These are phyloP conservation scores for Fusarium sp. DNA, from an alignment of 2,329 filamentous ascomycete genomes.

Conservation along the genomic window DNA sequence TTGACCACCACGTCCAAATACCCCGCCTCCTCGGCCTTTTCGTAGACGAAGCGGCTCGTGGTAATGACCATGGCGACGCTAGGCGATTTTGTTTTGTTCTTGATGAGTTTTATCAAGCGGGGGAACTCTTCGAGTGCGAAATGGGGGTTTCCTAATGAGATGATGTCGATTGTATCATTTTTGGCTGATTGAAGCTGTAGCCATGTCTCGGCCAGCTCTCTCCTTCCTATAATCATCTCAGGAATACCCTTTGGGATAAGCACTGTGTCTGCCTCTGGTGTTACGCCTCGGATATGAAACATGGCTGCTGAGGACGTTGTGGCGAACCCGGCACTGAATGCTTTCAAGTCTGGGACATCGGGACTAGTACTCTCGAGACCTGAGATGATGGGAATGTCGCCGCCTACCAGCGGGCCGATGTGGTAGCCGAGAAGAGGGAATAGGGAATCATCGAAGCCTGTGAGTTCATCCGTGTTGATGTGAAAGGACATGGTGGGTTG, in stretches of 20 bases:
- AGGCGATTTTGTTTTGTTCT: not conserved
- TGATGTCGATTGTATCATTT: not conserved
- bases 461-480: not conserved
- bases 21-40: not conserved
- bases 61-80: not conserved
- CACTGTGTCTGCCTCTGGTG: not conserved
- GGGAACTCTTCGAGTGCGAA: not conserved
- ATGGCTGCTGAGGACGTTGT: not conserved
- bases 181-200: not conserved
- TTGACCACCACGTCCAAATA: not conserved
- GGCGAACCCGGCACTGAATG: not conserved
- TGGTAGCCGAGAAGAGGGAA: not conserved
- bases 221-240: not conserved
- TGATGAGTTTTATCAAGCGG: not conserved
- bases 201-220: not conserved
- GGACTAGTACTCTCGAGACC: not conserved
- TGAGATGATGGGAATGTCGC: not conserved
- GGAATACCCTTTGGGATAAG: not conserved
- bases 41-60: not conserved
- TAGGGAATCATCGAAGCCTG: not conserved
- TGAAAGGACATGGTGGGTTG: not conserved
- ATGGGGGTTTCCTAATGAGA: not conserved
- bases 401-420: not conserved
- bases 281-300: not conserved
- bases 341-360: not conserved